Percentiles rank a stretch among this genome's conserved stretches.
phyloP scores from a whole-genome alignment of 2,329 filamentous ascomycete genomes.

The Setomelanomma holmii region DNA sequence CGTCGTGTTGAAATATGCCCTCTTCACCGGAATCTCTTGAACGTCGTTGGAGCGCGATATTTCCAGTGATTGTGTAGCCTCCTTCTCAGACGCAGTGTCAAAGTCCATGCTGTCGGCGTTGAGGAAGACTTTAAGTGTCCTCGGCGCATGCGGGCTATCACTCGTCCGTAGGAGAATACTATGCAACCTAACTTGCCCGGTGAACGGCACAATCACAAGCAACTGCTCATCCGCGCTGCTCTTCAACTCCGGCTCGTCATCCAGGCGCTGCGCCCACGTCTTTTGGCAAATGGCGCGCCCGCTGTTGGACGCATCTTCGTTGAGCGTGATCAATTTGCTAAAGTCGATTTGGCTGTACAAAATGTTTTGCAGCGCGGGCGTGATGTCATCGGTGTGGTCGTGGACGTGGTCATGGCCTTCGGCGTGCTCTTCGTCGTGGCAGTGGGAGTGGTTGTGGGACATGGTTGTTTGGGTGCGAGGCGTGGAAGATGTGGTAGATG shows the following conservation, averaged over 20 bases:
- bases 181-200: slow-evolving; percentile 91
- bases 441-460: slow-evolving; percentile 53
- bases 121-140: slow-evolving; percentile 83
- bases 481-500: slow-evolving; percentile 15
- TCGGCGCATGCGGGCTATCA: slow-evolving; percentile 72
- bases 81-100: slow-evolving; percentile 70
- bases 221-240: slow-evolving; percentile 93
- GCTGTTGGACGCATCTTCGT: slow-evolving; percentile 73
- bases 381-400: slow-evolving; percentile 91
- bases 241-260: slow-evolving; percentile 74
- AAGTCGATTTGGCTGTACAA: slow-evolving; percentile 95
- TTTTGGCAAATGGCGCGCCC: slow-evolving; percentile 84
- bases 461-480: slow-evolving; percentile 27
- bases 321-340: slow-evolving; percentile 81
- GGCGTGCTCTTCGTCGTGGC: slow-evolving; percentile 13
- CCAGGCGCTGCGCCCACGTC: slow-evolving; percentile 84
- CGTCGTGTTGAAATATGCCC: slow-evolving; percentile 89
- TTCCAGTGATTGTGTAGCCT: slow-evolving; percentile 77
- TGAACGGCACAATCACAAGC: slow-evolving; percentile 92
- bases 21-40: slow-evolving; percentile 85
- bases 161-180: slow-evolving; percentile 85
- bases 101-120: slow-evolving; percentile 89
- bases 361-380: slow-evolving; percentile 86
- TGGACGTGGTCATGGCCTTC: slow-evolving; percentile 63
- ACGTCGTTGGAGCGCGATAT: slow-evolving; percentile 80